Evolutionary conservation across 352 stramenopile genomes (phyloP), one percentile per base, ranked within the genome.

Genomic region (Saprolegnia parasitica): DNA sequence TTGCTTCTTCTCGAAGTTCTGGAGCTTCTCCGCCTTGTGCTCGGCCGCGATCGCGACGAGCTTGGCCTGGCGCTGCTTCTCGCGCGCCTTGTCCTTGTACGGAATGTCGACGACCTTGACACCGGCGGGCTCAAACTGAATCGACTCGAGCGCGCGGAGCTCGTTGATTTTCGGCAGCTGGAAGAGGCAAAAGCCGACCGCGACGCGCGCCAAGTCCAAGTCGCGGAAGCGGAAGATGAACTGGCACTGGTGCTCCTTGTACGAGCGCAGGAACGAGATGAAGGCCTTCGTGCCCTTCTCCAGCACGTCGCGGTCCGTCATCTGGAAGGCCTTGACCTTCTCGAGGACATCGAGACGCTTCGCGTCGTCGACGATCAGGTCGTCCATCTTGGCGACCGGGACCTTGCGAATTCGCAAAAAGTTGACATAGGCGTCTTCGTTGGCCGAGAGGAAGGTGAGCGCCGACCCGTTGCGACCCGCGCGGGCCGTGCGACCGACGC

Each of bases 141-240:
- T 71, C 46, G 96, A 90, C 20, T 84, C 83, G 52, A 91, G 73
- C 21, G 86, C 87, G 46, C 86, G 83, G 32, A 95, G 71, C 71
- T 96, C 88, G 54, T 95, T 96, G 68, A 96, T 93, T 65, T 92
- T 93, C 8, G 86, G 86, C 58, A 95, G 68, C 66, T 94, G 86
- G 23, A 96, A 72, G 13, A 96, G 73, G 49, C 81, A 83, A 67
- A 93, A 95, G n/a, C 88, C 86, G 42, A 80, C 78, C 46, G 97
- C 97, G 0, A 98, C 80, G 15, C 86, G 74, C 16, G 88, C 94
- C 13, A 99, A 73, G 76, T 99, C 96, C 20, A 99, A 80, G 37
- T 98, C 97, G 62, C 97, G 95, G 79, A 99, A 99, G 42, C 96
- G 88, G 74, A 99, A 99, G 62, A 99, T 99, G 78, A 99, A 99